phyloP scores from a whole-genome alignment of 2,329 filamentous ascomycete species.

The Ploettnerulaceae sp. region DNA sequence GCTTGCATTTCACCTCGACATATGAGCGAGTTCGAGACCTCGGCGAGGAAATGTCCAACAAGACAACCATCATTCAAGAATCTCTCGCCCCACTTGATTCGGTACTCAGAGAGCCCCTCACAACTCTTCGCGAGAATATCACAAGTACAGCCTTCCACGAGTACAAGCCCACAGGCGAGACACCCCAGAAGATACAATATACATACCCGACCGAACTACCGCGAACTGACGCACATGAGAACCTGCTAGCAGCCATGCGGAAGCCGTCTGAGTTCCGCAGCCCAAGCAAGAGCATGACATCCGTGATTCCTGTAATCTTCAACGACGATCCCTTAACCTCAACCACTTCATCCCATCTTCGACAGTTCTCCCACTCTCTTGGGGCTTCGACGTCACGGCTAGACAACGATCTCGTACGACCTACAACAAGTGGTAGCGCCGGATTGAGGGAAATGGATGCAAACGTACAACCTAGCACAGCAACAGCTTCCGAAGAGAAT shows the following conservation, averaged over 20 bases:
- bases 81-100: constrained; percentile 56
- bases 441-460: constrained; percentile 48
- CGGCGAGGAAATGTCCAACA: constrained; percentile 60
- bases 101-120: constrained; percentile 64
- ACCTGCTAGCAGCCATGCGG: constrained; percentile 47
- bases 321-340: constrained; percentile 21
- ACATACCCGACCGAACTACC: constrained; percentile 76
- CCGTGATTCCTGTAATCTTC: constrained; percentile 34
- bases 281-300: constrained; percentile 32
- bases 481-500: not conserved
- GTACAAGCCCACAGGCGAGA: constrained; percentile 80
- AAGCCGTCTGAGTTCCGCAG: constrained; percentile 30
- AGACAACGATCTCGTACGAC: constrained; percentile 15
- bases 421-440: constrained; percentile 34
- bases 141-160: constrained; percentile 62
- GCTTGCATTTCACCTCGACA: constrained; percentile 63
- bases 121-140: constrained; percentile 66
- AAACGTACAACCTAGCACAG: constrained; percentile 35
- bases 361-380: constrained; percentile 16
- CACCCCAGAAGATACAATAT: constrained; percentile 77
- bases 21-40: constrained; percentile 64
- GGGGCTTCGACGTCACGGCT: constrained; percentile 13
- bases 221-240: constrained; percentile 61
- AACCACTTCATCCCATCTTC: constrained; percentile 14
- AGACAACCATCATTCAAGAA: constrained; percentile 53